These are phyloP conservation scores for Filosporella fistucella DNA, from an alignment of 495 filamentous ascomycete genomes.

Conservation along the genomic window DNA sequence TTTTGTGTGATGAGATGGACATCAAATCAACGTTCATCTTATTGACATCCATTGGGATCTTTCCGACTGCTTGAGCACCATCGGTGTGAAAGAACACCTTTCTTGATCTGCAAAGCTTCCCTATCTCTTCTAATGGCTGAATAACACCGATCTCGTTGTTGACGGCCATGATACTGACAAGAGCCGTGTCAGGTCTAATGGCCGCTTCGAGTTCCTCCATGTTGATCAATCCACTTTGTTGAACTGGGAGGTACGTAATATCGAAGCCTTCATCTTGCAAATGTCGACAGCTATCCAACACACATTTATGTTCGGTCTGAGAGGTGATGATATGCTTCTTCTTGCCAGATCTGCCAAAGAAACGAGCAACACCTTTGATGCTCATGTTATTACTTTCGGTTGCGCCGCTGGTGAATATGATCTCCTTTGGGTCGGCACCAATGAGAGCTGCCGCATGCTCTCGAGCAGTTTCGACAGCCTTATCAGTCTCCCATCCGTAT, in stretches of 20 bases:
- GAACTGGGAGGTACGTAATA: conserved; percentile 90
- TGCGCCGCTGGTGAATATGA: conserved; percentile 96
- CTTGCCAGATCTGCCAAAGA: conserved; percentile 87
- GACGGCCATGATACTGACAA: conserved; percentile 97
- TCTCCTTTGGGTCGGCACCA: conserved; percentile 94
- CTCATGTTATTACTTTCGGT: conserved; percentile 99
- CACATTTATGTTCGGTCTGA: conserved; percentile 99
- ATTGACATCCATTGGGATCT: conserved; percentile 95
- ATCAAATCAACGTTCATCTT: conserved; percentile 96
- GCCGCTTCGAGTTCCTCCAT: conserved; percentile 85
- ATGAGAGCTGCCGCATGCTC: conserved; percentile 80
- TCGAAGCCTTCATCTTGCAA: conserved; percentile 95
- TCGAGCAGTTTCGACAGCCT: conserved; percentile 82
- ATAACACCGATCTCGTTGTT: conserved; percentile 99
- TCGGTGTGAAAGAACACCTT: conserved; percentile 99
- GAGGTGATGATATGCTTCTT: conserved; percentile 98
- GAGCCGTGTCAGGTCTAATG: conserved; percentile 82
- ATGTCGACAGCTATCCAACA: conserved; percentile 94
- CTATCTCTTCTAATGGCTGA: conserved; percentile 91
- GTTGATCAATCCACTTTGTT: conserved; percentile 75
- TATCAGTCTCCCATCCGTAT: conserved; percentile 98
- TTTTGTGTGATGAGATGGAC: conserved; percentile 99
- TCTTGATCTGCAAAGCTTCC: conserved; percentile 81
- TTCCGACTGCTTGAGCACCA: conserved; percentile 92
- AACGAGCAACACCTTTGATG: conserved; percentile 94